Evolutionary conservation across 768 basidiomycete species (phyloP).

Genomic region (Mycena kentingensis): DNA sequence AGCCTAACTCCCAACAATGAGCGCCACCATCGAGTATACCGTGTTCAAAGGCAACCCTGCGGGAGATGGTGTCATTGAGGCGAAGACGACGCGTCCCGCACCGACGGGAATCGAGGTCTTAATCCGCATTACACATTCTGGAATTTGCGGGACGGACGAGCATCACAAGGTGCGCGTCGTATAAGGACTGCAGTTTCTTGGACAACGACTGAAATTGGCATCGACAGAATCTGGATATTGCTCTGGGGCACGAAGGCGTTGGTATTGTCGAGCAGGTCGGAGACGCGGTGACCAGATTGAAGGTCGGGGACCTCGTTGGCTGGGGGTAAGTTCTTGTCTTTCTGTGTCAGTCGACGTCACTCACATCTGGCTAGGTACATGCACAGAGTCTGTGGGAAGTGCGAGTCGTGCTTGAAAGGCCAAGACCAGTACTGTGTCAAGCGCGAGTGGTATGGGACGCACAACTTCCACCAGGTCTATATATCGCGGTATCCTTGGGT

Average conservation of each 20-base stretch:
- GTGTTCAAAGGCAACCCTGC: background rate
- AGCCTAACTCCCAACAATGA: background rate
- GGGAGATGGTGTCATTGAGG: background rate
- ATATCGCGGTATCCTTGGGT: too few species aligned
- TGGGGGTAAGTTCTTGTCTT: too few species aligned
- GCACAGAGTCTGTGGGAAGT: constrained; percentile 35
- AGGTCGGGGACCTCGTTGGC: constrained; percentile 16
- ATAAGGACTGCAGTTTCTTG: constrained; percentile 14
- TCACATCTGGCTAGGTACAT: too few species aligned
- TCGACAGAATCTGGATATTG: constrained; percentile 26
- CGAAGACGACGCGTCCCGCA: background rate
- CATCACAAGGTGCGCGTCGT: too few species aligned
- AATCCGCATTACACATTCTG: constrained; percentile 22
- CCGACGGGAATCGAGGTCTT: constrained; percentile 12
- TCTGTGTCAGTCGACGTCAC: too few species aligned
- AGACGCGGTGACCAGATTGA: constrained; percentile 1
- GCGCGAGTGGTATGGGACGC: constrained; percentile 29
- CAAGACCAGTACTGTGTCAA: constrained; percentile 8
- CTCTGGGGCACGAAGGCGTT: constrained; percentile 37
- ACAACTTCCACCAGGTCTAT: constrained; percentile 32
- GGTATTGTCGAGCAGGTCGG: constrained; percentile 12
- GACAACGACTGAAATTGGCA: background rate
- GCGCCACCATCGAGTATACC: background rate
- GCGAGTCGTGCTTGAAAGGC: constrained; percentile 35
- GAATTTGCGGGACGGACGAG: constrained; percentile 41